Conservation (phyloP, 176 grass and related monocot species). For the Bonia amplexicaulis region DNA sequence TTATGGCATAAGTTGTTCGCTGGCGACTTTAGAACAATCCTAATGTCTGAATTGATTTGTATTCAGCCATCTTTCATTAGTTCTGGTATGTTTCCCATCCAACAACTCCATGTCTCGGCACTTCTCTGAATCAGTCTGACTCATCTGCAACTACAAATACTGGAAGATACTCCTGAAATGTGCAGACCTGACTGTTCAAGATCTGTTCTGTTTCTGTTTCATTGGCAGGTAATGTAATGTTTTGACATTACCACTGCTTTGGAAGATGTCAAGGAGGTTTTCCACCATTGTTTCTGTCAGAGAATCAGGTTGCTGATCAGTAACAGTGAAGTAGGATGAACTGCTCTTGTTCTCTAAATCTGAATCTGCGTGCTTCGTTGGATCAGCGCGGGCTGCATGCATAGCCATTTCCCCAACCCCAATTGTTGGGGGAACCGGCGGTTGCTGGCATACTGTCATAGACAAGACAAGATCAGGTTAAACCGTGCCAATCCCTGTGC, state of each 20-base stretch:
- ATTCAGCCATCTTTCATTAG: not conserved
- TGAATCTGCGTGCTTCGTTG: not conserved
- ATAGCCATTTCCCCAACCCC: not conserved
- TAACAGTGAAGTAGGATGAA: not conserved
- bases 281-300: not conserved
- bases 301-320: not conserved
- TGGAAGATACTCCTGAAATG: not conserved
- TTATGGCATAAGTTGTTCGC: constrained; percentile 13
- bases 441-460: not conserved
- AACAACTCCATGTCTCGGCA: not conserved
- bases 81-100: constrained; percentile 8
- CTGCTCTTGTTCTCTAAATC: not conserved
- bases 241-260: not conserved
- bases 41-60: not conserved
- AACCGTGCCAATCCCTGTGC: not conserved
- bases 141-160: not conserved
- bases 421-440: not conserved
- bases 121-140: not conserved
- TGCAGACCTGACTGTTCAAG: not conserved
- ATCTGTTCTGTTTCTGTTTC: not conserved
- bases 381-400: not conserved
- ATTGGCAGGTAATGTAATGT: not conserved
- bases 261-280: not conserved
- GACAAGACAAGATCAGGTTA: constrained; percentile 1
- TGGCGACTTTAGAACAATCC: constrained; percentile 26